phyloP scores from a whole-genome alignment of 148 eudicot genomes.

The Agrostemma githago region DNA sequence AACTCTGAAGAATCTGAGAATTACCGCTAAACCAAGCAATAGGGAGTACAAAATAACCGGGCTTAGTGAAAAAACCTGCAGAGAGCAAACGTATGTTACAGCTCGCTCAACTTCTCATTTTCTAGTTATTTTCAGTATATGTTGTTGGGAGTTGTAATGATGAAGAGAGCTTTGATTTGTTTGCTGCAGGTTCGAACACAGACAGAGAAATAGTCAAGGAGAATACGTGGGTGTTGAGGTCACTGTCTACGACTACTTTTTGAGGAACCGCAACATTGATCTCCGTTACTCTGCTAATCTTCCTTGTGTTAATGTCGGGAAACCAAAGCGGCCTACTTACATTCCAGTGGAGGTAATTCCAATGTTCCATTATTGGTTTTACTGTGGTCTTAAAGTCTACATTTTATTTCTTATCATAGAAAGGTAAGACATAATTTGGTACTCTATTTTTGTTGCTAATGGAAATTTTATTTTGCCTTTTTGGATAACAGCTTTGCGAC shows the following conservation, averaged over 20 bases:
- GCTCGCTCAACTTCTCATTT: background rate
- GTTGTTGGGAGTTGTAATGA: background rate
- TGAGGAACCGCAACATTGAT: constrained; percentile 35
- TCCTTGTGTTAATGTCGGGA: constrained; percentile 74
- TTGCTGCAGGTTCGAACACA: constrained; percentile 45
- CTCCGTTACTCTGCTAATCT: constrained; percentile 37
- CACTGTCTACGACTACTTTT: constrained; percentile 59
- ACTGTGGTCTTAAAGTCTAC: background rate
- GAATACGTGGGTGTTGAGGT: constrained; percentile 37
- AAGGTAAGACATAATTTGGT: too few species aligned
- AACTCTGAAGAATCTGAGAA: constrained; percentile 49
- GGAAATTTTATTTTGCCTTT: background rate
- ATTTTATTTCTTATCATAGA: too few species aligned
- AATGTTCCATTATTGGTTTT: too few species aligned
- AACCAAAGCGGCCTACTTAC: constrained; percentile 58
- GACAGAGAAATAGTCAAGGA: constrained; percentile 32
- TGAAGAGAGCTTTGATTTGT: background rate
- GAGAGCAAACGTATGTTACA: constrained; percentile 29
- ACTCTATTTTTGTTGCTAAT: background rate
- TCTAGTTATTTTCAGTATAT: background rate
- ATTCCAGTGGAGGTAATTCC: constrained; percentile 71
- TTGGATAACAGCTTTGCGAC: constrained; percentile 29
- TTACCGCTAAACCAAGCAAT: constrained; percentile 37
- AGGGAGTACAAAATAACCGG: constrained; percentile 54
- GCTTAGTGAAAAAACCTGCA: constrained; percentile 47